These are phyloP conservation scores for Chaetomium olivaceum DNA, from an alignment of 2,329 filamentous ascomycete species.

Conservation along the genomic window DNA sequence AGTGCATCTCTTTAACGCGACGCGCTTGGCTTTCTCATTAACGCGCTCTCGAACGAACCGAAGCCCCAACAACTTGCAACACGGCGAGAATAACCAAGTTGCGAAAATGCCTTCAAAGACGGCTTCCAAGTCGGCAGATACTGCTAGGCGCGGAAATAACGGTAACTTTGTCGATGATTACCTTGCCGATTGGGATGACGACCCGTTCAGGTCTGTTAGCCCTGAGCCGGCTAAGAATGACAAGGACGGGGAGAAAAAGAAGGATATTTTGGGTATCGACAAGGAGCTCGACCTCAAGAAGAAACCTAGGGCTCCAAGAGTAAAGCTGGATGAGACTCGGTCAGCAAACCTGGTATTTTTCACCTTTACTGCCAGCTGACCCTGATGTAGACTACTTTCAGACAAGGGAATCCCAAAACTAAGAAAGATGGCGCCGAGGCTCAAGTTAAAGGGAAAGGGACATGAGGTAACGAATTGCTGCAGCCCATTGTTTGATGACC, in stretches of 20 bases:
- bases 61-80: slow-evolving; percentile 49
- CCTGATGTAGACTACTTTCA: slow-evolving; percentile 68
- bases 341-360: slow-evolving; percentile 37
- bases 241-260: slow-evolving; percentile 49
- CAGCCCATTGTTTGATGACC: too few species aligned
- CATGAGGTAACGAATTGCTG: slow-evolving; percentile 65
- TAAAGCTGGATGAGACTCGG: slow-evolving; percentile 85
- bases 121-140: slow-evolving; percentile 19
- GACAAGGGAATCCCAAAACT: slow-evolving; percentile 81
- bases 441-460: slow-evolving; percentile 88
- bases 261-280: slow-evolving; percentile 71
- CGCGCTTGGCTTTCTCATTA: slow-evolving; percentile 7
- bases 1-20: slow-evolving; percentile 19
- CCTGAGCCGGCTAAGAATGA: slow-evolving; percentile 37
- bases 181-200: slow-evolving; percentile 58
- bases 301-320: slow-evolving; percentile 67
- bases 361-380: slow-evolving; percentile 22
- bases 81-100: background rate
- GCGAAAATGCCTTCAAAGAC: slow-evolving; percentile 36
- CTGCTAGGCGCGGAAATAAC: slow-evolving; percentile 36
- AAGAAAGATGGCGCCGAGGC: slow-evolving; percentile 65
- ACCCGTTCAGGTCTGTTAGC: slow-evolving; percentile 52
- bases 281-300: slow-evolving; percentile 82
- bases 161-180: slow-evolving; percentile 76
- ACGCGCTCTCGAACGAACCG: slow-evolving; percentile 27